Evolutionary conservation across 2,329 filamentous ascomycete species (phyloP).

Genomic region (Trichoderma asperellum): DNA sequence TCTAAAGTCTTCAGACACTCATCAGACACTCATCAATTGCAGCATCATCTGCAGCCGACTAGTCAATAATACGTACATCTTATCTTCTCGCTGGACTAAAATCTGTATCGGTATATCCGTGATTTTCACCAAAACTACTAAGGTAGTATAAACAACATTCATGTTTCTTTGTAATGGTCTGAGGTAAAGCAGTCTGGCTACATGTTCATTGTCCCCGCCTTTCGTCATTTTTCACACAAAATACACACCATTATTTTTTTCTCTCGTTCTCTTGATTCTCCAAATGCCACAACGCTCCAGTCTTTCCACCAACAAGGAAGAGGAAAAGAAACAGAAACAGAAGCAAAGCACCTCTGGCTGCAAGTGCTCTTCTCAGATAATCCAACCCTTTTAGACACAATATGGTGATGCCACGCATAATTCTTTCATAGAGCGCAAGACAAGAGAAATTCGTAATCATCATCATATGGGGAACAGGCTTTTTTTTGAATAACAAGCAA

Average conservation of each 20-base stretch:
- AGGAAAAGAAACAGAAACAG: not conserved
- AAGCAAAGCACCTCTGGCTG: not conserved
- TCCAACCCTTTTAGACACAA: slow-evolving; percentile 21
- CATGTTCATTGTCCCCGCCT: not conserved
- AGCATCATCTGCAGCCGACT: not conserved
- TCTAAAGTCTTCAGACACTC: not conserved
- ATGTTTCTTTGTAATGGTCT: not conserved
- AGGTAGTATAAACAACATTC: not conserved
- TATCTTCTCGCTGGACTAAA: not conserved
- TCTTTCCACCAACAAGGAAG: not conserved
- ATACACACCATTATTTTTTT: not conserved
- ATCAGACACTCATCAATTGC: not conserved
- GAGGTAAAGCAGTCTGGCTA: not conserved
- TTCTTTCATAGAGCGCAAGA: slow-evolving; percentile 13
- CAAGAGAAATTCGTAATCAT: slow-evolving; percentile 30
- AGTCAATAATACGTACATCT: not conserved
- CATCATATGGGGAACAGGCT: slow-evolving; percentile 27
- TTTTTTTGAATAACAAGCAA: slow-evolving; percentile 3
- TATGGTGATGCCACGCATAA: slow-evolving; percentile 25
- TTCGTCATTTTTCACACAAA: not conserved
- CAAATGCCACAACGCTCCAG: not conserved
- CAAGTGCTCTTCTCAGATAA: slow-evolving; percentile 26
- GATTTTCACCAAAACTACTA: not conserved
- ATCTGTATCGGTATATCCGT: not conserved
- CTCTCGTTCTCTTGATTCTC: not conserved